phyloP scores from a whole-genome alignment of 805 yeast genomes.

The Starmerella powellii region DNA sequence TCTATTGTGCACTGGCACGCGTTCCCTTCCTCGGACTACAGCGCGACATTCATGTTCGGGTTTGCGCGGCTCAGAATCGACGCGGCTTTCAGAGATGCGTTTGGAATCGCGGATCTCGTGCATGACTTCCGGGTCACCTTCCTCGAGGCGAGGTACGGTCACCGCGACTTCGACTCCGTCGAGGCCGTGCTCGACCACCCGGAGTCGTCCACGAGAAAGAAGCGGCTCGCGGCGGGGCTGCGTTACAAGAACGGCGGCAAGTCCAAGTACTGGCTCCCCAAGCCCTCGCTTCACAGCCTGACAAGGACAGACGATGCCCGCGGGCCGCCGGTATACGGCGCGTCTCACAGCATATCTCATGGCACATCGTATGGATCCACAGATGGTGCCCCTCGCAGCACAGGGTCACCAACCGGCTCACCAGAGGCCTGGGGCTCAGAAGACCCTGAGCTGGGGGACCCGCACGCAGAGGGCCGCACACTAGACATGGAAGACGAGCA shows the following conservation, averaged over 20 bases:
- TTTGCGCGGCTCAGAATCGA: slow-evolving; percentile 50
- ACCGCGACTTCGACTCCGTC: slow-evolving; percentile 70
- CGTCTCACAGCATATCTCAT: neutral
- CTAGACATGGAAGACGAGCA: slow-evolving; percentile 14
- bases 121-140: slow-evolving; percentile 62
- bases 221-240: slow-evolving; percentile 69
- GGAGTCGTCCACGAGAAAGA: slow-evolving; percentile 47
- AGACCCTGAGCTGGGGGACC: too few relatives aligned
- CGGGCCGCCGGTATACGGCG: neutral
- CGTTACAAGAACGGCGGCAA: slow-evolving; percentile 70
- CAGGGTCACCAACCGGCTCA: too few relatives aligned
- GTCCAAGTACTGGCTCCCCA: slow-evolving; percentile 68
- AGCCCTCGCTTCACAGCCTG: slow-evolving; percentile 3
- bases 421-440: too few relatives aligned
- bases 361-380: neutral
- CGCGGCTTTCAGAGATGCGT: slow-evolving; percentile 63
- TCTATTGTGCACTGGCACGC: slow-evolving; percentile 83
- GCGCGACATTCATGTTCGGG: slow-evolving; percentile 47
- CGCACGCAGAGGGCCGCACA: too few relatives aligned
- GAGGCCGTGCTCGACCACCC: slow-evolving; percentile 56
- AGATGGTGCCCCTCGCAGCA: neutral
- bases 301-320: neutral
- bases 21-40: slow-evolving; percentile 65
- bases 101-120: slow-evolving; percentile 63
- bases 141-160: slow-evolving; percentile 65